Evolutionary conservation across 164 flowering plant genomes (phyloP), one percentile per base, ranked within the genome.

Genomic region (Berberis thunbergii): DNA sequence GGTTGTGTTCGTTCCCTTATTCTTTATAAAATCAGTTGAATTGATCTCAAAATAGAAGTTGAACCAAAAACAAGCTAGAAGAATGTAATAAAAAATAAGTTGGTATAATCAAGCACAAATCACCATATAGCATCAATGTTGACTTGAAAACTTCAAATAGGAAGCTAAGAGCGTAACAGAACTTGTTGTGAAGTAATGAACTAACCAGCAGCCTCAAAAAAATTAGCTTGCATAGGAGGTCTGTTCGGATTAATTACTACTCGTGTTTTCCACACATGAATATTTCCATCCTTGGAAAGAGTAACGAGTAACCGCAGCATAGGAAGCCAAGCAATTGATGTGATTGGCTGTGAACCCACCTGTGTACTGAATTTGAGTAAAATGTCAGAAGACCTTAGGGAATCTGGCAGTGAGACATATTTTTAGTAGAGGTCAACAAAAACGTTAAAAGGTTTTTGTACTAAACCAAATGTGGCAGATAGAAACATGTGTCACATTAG

Each of bases 151-250:
- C 49, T 46, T 26, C 26, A 26, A 26, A 26, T 26, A 26, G 26
- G 26, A 26, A 26, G 26, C 26, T 26, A 26, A 48, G 43, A 61
- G 1, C 4, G 7, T 9, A 9, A n/a, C 46, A 52, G 9, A 49
- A 57, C 49, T 44, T 64, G 42, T 26, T 26, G 48, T 26, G 9
- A 49, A 57, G 38, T n/a, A 63, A 41, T 10, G 12, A 63, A 68
- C 90, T 80, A 66, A 94, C 99, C 96, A 69, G 99, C 94, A 76
- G 86, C 73, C 78, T 91, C 99, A 78, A 95, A 95, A 81, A 95
- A 95, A 63, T 82, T 87, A 69, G 96, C 87, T 86, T 83, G 94
- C 80, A 79, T 78, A 4, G 96, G 90, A 50, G 89, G 97, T 59
- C 85, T 84, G 70, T 87, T 86, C 4, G 99, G 94, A 82, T 95